Percentiles rank a stretch among this genome's conserved stretches.
phyloP scores from a whole-genome alignment of 495 filamentous ascomycete genomes.

The Staphylotrichum tortipilum region DNA sequence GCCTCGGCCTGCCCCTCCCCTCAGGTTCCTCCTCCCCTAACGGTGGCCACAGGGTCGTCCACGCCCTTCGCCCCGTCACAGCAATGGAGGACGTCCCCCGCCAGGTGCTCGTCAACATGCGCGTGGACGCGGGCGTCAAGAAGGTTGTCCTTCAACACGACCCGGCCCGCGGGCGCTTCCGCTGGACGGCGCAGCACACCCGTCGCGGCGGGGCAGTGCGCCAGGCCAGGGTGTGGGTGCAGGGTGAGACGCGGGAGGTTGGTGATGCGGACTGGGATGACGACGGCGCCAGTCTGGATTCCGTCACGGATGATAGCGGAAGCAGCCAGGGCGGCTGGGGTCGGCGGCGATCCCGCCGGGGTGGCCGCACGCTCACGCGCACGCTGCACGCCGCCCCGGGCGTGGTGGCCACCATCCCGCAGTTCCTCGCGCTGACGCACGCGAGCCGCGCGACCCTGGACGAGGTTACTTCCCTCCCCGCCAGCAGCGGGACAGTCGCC shows the following conservation, averaged over 20 bases:
- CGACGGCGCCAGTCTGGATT: too few species aligned
- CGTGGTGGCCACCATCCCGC: slow-evolving; percentile 12
- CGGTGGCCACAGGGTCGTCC: neutral
- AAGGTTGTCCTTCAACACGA: slow-evolving; percentile 7
- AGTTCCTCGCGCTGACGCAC: slow-evolving; percentile 13
- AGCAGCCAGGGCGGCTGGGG: too few species aligned
- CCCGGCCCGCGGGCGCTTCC: neutral
- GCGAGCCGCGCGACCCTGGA: slow-evolving; percentile 6
- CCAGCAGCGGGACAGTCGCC: neutral
- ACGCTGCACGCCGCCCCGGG: slow-evolving; percentile 1
- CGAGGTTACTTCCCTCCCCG: neutral
- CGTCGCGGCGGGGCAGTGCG: neutral
- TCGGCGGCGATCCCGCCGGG: too few species aligned
- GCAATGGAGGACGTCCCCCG: slow-evolving; percentile 16
- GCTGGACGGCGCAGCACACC: slow-evolving; percentile 2
- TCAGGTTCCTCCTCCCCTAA: too few species aligned
- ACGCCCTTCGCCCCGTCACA: slow-evolving; percentile 1
- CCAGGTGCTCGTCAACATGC: slow-evolving; percentile 6
- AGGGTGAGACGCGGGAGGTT: too few species aligned
- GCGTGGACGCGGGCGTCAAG: slow-evolving; percentile 1
- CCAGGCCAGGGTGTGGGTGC: neutral
- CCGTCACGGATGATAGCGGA: too few species aligned
- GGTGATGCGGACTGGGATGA: neutral
- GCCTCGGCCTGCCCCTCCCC: too few species aligned
- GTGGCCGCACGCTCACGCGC: too few species aligned